Percentiles rank a stretch among this genome's conserved stretches.
These are phyloP conservation scores for Colletotrichum sp. DNA, from an alignment of 2,329 filamentous ascomycete genomes.

Conservation along the genomic window DNA sequence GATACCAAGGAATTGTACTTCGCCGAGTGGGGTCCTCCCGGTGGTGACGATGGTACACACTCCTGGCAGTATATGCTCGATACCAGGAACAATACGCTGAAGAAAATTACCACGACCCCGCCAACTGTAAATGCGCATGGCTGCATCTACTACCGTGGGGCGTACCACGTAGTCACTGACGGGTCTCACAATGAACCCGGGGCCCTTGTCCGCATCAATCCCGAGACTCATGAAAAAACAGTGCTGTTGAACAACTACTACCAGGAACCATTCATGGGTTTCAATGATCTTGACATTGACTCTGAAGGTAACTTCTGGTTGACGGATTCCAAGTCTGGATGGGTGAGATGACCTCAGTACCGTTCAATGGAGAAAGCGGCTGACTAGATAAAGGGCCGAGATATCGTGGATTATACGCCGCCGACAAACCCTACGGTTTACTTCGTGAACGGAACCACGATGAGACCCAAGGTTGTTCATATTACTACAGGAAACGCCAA, in stretches of 20 bases:
- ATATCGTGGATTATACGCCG: background rate
- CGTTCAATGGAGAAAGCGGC: background rate
- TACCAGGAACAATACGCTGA: background rate
- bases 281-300: slow-evolving; percentile 1
- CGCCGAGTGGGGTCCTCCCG: background rate
- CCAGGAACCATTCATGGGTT: background rate
- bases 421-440: background rate
- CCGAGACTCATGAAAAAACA: background rate
- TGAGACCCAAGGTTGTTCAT: background rate
- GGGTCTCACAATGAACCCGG: background rate
- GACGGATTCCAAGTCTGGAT: background rate
- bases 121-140: background rate
- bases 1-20: background rate
- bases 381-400: background rate
- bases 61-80: background rate
- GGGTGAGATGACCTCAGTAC: background rate
- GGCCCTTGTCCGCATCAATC: background rate
- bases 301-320: background rate
- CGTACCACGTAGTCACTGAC: background rate
- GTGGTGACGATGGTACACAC: background rate
- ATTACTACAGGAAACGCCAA: background rate
- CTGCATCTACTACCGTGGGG: background rate
- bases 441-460: background rate
- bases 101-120: background rate
- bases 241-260: background rate